These are phyloP conservation scores for Didymella glomerata DNA, from an alignment of 2,329 filamentous ascomycete species.

Conservation along the genomic window DNA sequence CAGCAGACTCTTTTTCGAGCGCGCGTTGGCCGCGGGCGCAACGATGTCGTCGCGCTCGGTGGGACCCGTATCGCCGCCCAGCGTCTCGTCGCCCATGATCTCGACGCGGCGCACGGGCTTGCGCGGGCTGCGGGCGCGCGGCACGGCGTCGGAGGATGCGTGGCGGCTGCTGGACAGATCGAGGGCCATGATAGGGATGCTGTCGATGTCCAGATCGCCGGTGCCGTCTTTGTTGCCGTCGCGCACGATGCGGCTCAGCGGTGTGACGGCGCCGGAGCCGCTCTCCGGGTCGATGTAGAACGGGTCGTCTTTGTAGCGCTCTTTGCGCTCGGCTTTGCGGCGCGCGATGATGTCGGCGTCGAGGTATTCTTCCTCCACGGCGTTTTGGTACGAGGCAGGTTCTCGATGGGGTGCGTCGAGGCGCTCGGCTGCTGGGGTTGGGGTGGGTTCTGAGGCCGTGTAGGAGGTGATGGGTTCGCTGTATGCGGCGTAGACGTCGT, in stretches of 20 bases:
- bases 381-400: constrained; percentile 56
- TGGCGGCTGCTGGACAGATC: constrained; percentile 65
- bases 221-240: constrained; percentile 73
- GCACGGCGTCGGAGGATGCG: constrained; percentile 28
- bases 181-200: constrained; percentile 94
- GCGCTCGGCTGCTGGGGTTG: constrained; percentile 54
- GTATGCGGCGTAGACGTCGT: constrained; percentile 58
- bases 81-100: constrained; percentile 59
- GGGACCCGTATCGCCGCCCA: constrained; percentile 49
- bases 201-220: constrained; percentile 85
- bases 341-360: constrained; percentile 78
- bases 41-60: constrained; percentile 45
- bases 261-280: constrained; percentile 72
- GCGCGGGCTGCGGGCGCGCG: constrained; percentile 40
- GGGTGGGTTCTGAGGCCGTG: constrained; percentile 25
- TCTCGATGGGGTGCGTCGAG: constrained; percentile 52
- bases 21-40: constrained; percentile 33
- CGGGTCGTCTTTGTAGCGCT: constrained; percentile 89
- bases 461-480: constrained; percentile 51
- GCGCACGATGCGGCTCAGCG: constrained; percentile 76
- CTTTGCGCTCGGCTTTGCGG: constrained; percentile 77
- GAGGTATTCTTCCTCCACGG: constrained; percentile 62
- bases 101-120: constrained; percentile 52
- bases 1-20: constrained; percentile 72
- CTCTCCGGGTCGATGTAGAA: constrained; percentile 79